A percentile compares a stretch with the other conserved stretches of the same genome.
These are phyloP conservation scores for Cryptococcus sp. DNA, from an alignment of 1,284 basidiomycete species.

Conservation along the genomic window DNA sequence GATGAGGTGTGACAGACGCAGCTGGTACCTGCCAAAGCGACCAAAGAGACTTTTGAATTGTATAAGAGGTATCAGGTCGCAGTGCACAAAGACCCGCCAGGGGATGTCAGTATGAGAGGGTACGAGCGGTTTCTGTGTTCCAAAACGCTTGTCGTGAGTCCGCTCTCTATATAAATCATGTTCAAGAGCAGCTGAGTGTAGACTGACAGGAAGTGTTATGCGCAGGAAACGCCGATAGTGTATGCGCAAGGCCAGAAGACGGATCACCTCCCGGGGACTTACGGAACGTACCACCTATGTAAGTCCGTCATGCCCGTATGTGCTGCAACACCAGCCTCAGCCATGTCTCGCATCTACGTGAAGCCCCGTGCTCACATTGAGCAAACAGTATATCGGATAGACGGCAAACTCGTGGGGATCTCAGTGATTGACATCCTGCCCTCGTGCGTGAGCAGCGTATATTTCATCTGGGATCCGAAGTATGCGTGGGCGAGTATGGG, in stretches of 20 bases:
- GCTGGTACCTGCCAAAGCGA: constrained; percentile 72
- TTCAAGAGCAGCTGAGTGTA: neutral
- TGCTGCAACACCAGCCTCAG: neutral
- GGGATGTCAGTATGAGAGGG: constrained; percentile 57
- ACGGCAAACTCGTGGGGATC: constrained; percentile 80
- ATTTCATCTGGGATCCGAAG: constrained; percentile 86
- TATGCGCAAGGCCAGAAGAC: constrained; percentile 15
- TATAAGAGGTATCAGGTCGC: constrained; percentile 73
- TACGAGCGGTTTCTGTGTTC: constrained; percentile 78
- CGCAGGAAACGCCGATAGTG: constrained; percentile 54
- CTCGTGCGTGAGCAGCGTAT: constrained; percentile 86
- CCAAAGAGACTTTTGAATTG: constrained; percentile 75
- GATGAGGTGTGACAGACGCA: constrained; percentile 58
- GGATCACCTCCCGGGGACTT: constrained; percentile 65
- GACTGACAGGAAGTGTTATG: constrained; percentile 54
- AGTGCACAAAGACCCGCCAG: constrained; percentile 68
- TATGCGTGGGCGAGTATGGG: constrained; percentile 71
- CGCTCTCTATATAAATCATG: neutral
- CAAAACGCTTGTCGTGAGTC: constrained; percentile 69
- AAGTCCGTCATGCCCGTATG: constrained; percentile 8
- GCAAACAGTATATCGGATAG: constrained; percentile 66
- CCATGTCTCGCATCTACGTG: neutral
- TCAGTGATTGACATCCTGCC: constrained; percentile 91
- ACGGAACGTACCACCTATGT: constrained; percentile 79
- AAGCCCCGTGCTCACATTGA: neutral